Evolutionary conservation across 208 protist species (phyloP), one percentile per base, ranked within the genome.

Genomic region (Trypanosoma cruzi): DNA sequence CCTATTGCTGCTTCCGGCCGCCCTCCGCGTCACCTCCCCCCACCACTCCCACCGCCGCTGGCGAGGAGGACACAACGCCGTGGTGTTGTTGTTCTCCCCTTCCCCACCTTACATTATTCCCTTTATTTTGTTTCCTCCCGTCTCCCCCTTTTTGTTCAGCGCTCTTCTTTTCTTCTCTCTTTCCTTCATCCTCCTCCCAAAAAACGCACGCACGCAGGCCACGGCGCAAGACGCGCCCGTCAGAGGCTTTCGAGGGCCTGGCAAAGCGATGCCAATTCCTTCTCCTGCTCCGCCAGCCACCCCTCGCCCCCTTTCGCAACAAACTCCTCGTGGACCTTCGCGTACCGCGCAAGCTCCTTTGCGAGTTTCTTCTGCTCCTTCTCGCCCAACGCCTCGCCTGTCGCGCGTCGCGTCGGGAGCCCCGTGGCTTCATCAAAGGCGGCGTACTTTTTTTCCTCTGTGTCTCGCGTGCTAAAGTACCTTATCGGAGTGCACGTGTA

Each of bases 271-370:
- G 62, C 60, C 50, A 92, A 68, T 73, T 92, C 83, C 28, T 53
- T 56, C 53, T 82, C 48, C 58, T 92, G 78, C 59, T 86, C 76
- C 48, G 44, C 16, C 54, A 92, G 78, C 87, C 84, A 90, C 42
- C 50, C 4, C 34, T 54, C 71, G 1, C 86, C 86, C 20, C 89
- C 89, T 71, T 91, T 92, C 31, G 54, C 32, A 18, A 71, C 16
- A 52, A 88, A 89, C 64, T 94, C 86, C 20, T 90, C 78, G 69
- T 89, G 75, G 48, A 59, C 65, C 72, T 86, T 92, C 11, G 69
- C 60, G 66, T 94, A 92, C 76, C 90, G 92, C 53, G 75, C 77
- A 26, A 85, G 58, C 70, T 92, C 86, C 80, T 90, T 92, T 16
- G 48, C 48, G 20, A 92, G 72, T 71, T 90, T 90, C 75, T 92